phyloP scores from a whole-genome alignment of 208 protist genomes.

The Acanthamoeba sp. region DNA sequence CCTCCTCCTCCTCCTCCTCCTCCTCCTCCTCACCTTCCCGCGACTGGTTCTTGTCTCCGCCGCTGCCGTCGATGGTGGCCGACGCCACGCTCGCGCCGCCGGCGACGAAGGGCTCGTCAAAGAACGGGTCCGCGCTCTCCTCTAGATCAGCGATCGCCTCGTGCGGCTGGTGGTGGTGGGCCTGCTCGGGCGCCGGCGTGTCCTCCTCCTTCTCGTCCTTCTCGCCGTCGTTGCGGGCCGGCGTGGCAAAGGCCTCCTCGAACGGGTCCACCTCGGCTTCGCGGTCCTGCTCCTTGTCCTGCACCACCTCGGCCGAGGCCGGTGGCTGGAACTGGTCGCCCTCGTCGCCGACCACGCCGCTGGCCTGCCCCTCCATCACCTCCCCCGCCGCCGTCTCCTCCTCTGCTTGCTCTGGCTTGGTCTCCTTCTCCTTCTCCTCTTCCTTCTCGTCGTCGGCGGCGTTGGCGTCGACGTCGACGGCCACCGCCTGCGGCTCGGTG shows the following conservation, averaged over 20 bases:
- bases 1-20: neutral
- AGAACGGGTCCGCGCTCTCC: neutral
- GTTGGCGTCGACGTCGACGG: too few species aligned
- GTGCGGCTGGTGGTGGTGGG: too few species aligned
- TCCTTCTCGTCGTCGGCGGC: neutral
- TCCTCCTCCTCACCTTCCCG: neutral
- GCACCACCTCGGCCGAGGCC: neutral
- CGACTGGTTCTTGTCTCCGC: neutral
- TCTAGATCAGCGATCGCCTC: too few species aligned
- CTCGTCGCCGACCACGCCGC: neutral
- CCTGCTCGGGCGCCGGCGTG: too few species aligned
- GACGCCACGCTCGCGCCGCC: neutral
- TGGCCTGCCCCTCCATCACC: neutral
- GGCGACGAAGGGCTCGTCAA: neutral
- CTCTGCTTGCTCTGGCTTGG: neutral
- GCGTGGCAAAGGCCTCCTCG: slow-evolving; percentile 6
- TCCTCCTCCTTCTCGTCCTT: slow-evolving; percentile 25
- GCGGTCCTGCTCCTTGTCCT: slow-evolving; percentile 12
- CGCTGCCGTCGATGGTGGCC: neutral
- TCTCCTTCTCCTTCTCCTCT: slow-evolving; percentile 7
- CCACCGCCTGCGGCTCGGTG: neutral
- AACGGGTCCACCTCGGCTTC: slow-evolving; percentile 4
- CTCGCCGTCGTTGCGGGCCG: neutral
- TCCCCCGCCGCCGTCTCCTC: neutral
- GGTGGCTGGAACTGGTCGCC: neutral